A percentile compares a stretch with the other conserved stretches of the same genome.
Evolutionary conservation across 1,139 yeast species (phyloP).

Genomic region (Blastobotrys serpentis): DNA sequence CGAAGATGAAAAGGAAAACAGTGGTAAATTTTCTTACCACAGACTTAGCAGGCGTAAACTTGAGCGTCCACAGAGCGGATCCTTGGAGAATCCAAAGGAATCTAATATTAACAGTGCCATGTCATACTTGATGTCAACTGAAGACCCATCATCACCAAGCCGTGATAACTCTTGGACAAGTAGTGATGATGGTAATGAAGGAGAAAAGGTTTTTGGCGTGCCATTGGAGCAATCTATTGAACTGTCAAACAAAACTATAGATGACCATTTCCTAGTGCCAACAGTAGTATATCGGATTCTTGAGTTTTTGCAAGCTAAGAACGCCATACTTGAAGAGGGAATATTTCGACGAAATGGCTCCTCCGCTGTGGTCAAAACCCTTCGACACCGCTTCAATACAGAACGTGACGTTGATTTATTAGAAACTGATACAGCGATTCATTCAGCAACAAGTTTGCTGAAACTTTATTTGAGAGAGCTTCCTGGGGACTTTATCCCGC

Average conservation of each 20-base stretch:
- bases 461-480: slow-evolving; percentile 73
- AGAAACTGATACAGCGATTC: slow-evolving; percentile 54
- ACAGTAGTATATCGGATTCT: slow-evolving; percentile 76
- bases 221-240: slow-evolving; percentile 53
- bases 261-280: slow-evolving; percentile 52
- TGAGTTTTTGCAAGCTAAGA: slow-evolving; percentile 61
- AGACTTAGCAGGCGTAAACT: no score
- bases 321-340: slow-evolving; percentile 85
- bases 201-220: slow-evolving; percentile 57
- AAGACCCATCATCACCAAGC: background rate
- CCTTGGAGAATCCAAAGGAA: no score
- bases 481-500: slow-evolving; percentile 63
- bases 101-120: no score
- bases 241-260: slow-evolving; percentile 46
- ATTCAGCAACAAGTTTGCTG: slow-evolving; percentile 75
- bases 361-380: slow-evolving; percentile 67
- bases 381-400: slow-evolving; percentile 61
- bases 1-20: slow-evolving; percentile 13
- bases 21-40: slow-evolving; percentile 26
- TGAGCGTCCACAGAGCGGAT: no score
- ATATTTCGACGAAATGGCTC: slow-evolving; percentile 90
- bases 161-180: background rate
- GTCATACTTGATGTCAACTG: slow-evolving; percentile 45
- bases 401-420: slow-evolving; percentile 69
- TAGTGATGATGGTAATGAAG: background rate